Percentiles rank a stretch among this genome's conserved stretches.
These are phyloP conservation scores for Talaromyces trachyspermus DNA, from an alignment of 495 filamentous ascomycete species.

Conservation along the genomic window DNA sequence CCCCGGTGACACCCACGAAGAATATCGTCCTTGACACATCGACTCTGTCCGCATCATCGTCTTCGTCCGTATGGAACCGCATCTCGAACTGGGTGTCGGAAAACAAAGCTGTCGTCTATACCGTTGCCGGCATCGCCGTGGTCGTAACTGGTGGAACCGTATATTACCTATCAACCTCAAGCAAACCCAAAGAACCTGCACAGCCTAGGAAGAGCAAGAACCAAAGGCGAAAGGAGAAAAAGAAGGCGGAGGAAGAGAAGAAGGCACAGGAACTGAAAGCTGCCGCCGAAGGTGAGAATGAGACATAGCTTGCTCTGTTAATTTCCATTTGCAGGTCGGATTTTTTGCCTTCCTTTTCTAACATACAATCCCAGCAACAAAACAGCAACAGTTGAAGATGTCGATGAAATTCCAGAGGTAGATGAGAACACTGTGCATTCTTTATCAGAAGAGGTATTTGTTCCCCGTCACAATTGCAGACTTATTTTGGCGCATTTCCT, in stretches of 20 bases:
- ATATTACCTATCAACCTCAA: slow-evolving; percentile 71
- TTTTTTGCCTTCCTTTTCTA: neutral
- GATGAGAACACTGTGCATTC: slow-evolving; percentile 65
- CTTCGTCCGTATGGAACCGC: slow-evolving; percentile 77
- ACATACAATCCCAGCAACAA: slow-evolving; percentile 28
- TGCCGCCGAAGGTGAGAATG: neutral
- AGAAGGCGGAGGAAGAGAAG: slow-evolving; percentile 66
- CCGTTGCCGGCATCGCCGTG: slow-evolving; percentile 86
- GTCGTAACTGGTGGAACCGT: slow-evolving; percentile 85
- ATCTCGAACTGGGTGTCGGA: slow-evolving; percentile 89
- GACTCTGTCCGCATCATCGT: slow-evolving; percentile 40
- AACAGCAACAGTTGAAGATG: slow-evolving; percentile 52
- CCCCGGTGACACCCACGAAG: neutral
- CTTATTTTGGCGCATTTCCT: too few relatives aligned
- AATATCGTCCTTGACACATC: slow-evolving; percentile 38
- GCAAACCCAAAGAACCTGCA: slow-evolving; percentile 17
- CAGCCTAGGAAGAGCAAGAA: slow-evolving; percentile 55
- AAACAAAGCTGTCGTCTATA: slow-evolving; percentile 91
- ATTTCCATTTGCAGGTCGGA: neutral
- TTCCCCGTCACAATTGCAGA: too few relatives aligned
- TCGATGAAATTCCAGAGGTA: slow-evolving; percentile 79
- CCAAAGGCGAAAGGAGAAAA: slow-evolving; percentile 48
- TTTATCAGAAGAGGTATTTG: slow-evolving; percentile 60
- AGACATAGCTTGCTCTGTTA: too few relatives aligned
- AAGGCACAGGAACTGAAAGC: slow-evolving; percentile 39